Base-by-base conservation (phyloP, 2,329 filamentous ascomycete genomes). In the Fusarium heterosporum region DNA sequence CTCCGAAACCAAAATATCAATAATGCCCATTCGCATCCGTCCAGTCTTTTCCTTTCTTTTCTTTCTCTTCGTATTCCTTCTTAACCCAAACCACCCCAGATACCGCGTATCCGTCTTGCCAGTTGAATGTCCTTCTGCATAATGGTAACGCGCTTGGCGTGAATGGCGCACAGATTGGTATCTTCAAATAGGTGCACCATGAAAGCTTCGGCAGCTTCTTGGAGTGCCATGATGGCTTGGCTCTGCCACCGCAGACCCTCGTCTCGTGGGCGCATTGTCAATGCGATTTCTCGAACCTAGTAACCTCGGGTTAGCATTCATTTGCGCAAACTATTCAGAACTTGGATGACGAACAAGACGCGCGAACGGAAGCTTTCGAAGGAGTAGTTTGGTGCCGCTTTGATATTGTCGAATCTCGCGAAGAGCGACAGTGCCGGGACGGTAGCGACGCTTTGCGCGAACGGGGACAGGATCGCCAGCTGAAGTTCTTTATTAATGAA, bases 91-190 rank as follows among this genome's bases (percentile, higher is more conserved):
- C 90, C 91, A 45, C 89, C 91, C 91, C 91, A 94, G 43, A 89
- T 86, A 13, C 92, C 92, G 50, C 92, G 84, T 80, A 95, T 93
- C 69, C 92, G 83, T 73, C 92, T 84, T 19, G 95, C 95, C 62
- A 98, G 86, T 81, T 97, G 95, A 73, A 99, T 97, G 79, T 98
- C 96, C 82, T 97, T 97, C 80, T 96, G 93, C 92, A 97, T 95
- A 73, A 97, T 97, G 38, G 95, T 98, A 52, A 98, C 93, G 77
- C 95, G 87, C 83, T 97, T 97, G 64, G 95, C 96, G 80, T 98
- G 95, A 73, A 98, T 94, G 66, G 95, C 96, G 81, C 95, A 97
- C 40, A 98, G 86, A 81, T 98, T 97, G 34, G 78, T 78, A 51
- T 80, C 77, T 61, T 97, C 94, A 76, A 98, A 97, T n/a, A 98